A percentile compares a stretch with the other conserved stretches of the same genome.
Evolutionary conservation across 257 asterid genomes (phyloP).

Genomic region (Cruciata laevipes): DNA sequence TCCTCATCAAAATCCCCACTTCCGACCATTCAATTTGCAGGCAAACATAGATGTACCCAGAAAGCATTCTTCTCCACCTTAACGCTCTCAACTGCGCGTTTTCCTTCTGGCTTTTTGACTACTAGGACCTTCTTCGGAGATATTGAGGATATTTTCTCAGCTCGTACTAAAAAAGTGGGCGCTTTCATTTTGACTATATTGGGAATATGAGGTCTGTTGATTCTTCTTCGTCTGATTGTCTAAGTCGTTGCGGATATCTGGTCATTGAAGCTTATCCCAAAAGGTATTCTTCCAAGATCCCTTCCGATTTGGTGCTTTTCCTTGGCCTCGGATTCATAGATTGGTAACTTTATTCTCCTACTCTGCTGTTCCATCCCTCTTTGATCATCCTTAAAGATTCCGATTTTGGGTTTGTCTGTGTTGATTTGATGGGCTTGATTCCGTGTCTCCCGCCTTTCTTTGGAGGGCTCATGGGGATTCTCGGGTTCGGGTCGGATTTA

Average conservation of each 20-base stretch:
- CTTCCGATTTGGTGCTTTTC: conserved; percentile 91
- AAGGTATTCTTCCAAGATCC: conserved; percentile 95
- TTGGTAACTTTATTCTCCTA: conserved; percentile 50
- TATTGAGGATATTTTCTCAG: conserved; percentile 8
- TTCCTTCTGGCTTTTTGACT: conserved; percentile 15
- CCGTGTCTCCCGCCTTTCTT: conserved; percentile 29
- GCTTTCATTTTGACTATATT: conserved; percentile 11
- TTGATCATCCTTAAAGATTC: conserved; percentile 10
- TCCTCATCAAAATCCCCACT: not conserved
- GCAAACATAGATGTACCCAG: not conserved
- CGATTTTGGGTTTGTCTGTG: conserved; percentile 13
- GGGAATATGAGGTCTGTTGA: conserved; percentile 54
- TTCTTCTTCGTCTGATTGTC: conserved; percentile 41
- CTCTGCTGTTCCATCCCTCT: conserved; percentile 1
- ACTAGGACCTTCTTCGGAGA: not conserved
- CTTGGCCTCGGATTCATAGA: conserved; percentile 96
- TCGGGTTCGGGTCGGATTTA: conserved; percentile 43
- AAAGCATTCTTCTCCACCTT: not conserved
- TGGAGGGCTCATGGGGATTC: conserved; percentile 37
- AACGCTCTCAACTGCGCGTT: not conserved
- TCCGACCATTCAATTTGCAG: not conserved
- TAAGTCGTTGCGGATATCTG: conserved; percentile 56
- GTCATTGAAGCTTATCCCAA: conserved; percentile 93
- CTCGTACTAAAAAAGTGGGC: conserved; percentile 9
- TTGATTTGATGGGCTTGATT: conserved; percentile 40